Percentiles rank a stretch among this genome's conserved stretches.
These are phyloP conservation scores for Setomelanomma holmii DNA, from an alignment of 2,329 filamentous ascomycete genomes.

Conservation along the genomic window DNA sequence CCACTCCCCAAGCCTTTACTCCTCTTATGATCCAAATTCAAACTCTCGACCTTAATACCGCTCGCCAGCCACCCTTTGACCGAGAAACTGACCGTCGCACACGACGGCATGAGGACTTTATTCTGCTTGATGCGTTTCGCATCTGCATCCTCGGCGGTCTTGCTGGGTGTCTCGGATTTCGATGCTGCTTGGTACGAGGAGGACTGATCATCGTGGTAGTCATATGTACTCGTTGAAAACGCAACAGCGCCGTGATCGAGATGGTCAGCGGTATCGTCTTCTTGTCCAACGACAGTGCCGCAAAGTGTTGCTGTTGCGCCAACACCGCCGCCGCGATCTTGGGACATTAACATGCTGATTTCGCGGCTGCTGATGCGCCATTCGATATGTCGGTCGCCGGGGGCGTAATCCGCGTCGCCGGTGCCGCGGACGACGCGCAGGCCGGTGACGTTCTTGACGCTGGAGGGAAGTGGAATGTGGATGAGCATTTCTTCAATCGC, in stretches of 20 bases:
- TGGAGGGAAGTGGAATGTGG: conserved; percentile 77
- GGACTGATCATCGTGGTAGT: conserved; percentile 41
- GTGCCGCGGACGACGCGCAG: conserved; percentile 77
- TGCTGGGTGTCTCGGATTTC: not conserved
- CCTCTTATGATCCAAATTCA: conserved; percentile 73
- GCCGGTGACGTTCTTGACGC: conserved; percentile 83
- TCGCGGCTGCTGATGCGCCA: conserved; percentile 86
- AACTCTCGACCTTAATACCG: conserved; percentile 67
- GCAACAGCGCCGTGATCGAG: conserved; percentile 31
- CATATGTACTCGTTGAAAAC: conserved; percentile 32
- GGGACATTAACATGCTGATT: conserved; percentile 57
- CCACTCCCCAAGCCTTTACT: conserved; percentile 85
- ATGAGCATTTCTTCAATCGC: conserved; percentile 78
- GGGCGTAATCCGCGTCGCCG: conserved; percentile 83
- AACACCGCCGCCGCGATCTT: conserved; percentile 56
- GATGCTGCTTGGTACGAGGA: conserved; percentile 34
- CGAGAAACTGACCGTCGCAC: conserved; percentile 56
- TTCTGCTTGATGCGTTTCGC: conserved; percentile 59
- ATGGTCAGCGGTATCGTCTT: conserved; percentile 48
- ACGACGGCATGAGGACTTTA: conserved; percentile 57
- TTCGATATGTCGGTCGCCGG: conserved; percentile 74
- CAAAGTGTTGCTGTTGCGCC: conserved; percentile 75
- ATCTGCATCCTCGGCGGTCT: conserved; percentile 45
- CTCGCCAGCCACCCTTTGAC: conserved; percentile 71
- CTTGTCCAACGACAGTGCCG: conserved; percentile 76